Base-by-base conservation (phyloP, 2,329 filamentous ascomycete species). In the Ophiobolus disseminans region DNA sequence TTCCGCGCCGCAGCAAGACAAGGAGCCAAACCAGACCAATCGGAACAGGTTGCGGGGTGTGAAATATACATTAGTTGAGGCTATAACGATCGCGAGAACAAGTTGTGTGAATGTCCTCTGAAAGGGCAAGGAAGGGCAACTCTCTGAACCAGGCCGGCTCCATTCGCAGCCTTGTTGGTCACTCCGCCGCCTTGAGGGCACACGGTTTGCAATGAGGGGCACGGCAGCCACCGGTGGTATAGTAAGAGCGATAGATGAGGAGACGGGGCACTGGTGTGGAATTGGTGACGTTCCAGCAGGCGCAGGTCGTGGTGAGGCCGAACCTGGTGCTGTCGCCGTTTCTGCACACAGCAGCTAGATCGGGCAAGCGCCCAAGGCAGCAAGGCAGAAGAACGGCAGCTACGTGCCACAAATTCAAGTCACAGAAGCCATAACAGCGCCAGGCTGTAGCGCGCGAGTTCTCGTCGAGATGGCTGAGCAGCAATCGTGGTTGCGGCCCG, bases 131-230 rank as follows among this genome's bases (percentile, higher is more conserved):
- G 32, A 28, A 49, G 40, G 40, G 37, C 35, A 45, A 41, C 19
- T 21, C 40, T 25, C 35, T 45, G 31, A 34, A 42, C 22, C 16
- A 26, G 31, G 20, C 26, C 40, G 49, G 47, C 45, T 46, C 35
- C 25, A 28, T 41, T 35, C 49, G 42, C 47, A 55, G 58, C 57
- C 57, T 56, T 35, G 56, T 43, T 37, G 44, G 25, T 50, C 35
- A 40, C 39, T 43, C 35, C 35, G 37, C 44, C 47, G 40, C 17
- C 25, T 31, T 16, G 26, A 37, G 34, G 39, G 22, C 41, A 37
- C 17, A 10, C 17, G 22, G 20, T 32, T 23, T 17, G 28, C 28
- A 20, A 37, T 21, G 32, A 36, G 32, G 22, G 41, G 17, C 13
- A 26, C 21, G 14, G 31, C 13, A 14, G 31, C 13, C 37, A 31